Percentiles rank a stretch among this genome's conserved stretches.
Conservation (phyloP, 805 yeast species). For the Metschnikowia lochheadii region DNA sequence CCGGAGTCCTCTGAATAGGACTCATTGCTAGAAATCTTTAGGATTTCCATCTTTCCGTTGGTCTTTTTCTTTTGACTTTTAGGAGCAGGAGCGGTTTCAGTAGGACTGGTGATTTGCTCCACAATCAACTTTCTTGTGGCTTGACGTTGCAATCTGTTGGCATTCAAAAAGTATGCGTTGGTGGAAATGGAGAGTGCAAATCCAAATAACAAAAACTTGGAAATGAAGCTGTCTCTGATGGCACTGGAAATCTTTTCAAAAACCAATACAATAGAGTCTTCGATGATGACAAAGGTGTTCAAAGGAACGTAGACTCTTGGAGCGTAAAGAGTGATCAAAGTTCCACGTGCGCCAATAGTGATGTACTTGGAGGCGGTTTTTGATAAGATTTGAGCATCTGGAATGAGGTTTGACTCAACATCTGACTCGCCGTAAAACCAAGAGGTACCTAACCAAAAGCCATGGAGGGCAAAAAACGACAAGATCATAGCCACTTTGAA, state of each 20-base stretch:
- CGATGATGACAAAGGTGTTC: conserved; percentile 52
- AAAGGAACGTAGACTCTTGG: conserved; percentile 56
- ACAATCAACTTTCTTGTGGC: conserved; percentile 39
- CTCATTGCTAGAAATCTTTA: neutral
- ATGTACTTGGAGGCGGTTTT: conserved; percentile 41
- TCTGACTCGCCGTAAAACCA: conserved; percentile 47
- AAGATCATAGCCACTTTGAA: conserved; percentile 59
- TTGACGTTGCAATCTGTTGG: conserved; percentile 64
- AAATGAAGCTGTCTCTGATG: conserved; percentile 73
- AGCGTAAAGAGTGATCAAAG: conserved; percentile 56
- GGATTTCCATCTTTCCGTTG: neutral
- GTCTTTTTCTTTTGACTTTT: conserved; percentile 1
- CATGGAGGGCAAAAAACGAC: conserved; percentile 58
- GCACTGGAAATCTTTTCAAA: conserved; percentile 59
- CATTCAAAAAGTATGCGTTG: conserved; percentile 81
- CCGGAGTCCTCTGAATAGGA: conserved; percentile 10
- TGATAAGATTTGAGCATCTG: conserved; percentile 27
- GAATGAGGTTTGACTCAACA: conserved; percentile 13
- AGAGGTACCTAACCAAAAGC: conserved; percentile 64
- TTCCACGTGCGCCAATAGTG: conserved; percentile 44
- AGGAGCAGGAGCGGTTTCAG: conserved; percentile 4
- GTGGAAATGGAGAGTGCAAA: conserved; percentile 73
- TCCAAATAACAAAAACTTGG: conserved; percentile 69
- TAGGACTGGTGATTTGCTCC: conserved; percentile 34
- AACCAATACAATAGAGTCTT: conserved; percentile 52